Evolutionary conservation across 352 stramenopile species (phyloP), one percentile per base, ranked within the genome.

Genomic region (Pseudoperonospora humuli): DNA sequence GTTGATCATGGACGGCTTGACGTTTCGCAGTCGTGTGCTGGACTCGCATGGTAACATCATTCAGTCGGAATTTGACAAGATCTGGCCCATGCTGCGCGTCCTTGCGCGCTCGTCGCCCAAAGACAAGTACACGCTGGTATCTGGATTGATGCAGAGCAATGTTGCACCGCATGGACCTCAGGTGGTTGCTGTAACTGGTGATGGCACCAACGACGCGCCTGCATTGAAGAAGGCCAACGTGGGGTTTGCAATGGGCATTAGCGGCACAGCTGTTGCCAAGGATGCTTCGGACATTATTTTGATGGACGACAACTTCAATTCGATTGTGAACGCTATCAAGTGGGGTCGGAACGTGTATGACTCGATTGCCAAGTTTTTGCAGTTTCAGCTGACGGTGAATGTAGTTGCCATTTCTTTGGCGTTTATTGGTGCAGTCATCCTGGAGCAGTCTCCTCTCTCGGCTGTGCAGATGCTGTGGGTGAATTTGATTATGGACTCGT

Each of bases 401-500:
- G 75, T 97, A 32, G 83, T 95, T 6, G 95, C 86, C 2, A 73
- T 98, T 23, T 82, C 71, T 26, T 61, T 97, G 14, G 91, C 88
- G 9, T 96, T 96, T 45, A 50, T 98, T 19, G 85, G 81, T 17
- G 82, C 87, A 1, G 61, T 80, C 15, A 41, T 65, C 5, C 42
- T 83, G 11, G 54, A 78, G 19, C 67, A 81, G 39, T 83, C 76
- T 20, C 88, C 88, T 5, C 52, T 98, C 13, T 94, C 87, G 28
- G 86, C 92, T 24, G 87, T 98, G 1, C 95, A 97, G 68, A 95
- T 98, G 84, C 68, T 98, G 11, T 98, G 93, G 93, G 86, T 98
- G 14, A 98, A 98, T 59, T 58, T 98, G 23, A 97, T 98, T 59
- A 98, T 98, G 92, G 93, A 98, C 64, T 96, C 86, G 11, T 95